Percentiles rank a stretch among this genome's conserved stretches.
These are phyloP conservation scores for Volvariella volvacea DNA, from an alignment of 1,284 basidiomycete genomes.

Conservation along the genomic window DNA sequence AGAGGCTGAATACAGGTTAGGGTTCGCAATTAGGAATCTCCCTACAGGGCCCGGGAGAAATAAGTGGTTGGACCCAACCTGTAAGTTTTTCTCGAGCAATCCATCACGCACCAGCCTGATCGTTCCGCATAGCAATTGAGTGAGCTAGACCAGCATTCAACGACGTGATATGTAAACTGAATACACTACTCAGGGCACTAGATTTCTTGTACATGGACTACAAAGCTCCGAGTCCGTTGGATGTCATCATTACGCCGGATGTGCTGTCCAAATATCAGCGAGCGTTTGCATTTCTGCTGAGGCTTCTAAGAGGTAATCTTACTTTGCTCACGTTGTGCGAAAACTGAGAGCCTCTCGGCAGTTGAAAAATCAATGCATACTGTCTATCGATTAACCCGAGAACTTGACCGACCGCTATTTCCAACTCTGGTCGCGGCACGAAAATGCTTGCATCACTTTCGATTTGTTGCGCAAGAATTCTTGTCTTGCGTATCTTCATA, in stretches of 20 bases:
- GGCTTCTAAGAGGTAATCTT: constrained; percentile 63
- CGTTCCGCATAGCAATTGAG: constrained; percentile 50
- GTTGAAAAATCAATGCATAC: constrained; percentile 68
- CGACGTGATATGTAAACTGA: constrained; percentile 9
- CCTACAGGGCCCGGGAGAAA: constrained; percentile 56
- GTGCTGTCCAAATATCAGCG: constrained; percentile 81
- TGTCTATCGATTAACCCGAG: constrained; percentile 56
- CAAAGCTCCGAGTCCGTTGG: constrained; percentile 67
- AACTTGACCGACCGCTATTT: constrained; percentile 43
- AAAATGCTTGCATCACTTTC: constrained; percentile 55
- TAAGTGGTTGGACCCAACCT: constrained; percentile 72
- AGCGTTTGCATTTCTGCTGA: constrained; percentile 72
- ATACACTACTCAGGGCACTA: constrained; percentile 49
- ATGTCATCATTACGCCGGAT: constrained; percentile 60
- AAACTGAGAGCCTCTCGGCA: constrained; percentile 17
- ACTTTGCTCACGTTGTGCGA: background rate
- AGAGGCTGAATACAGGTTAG: constrained; percentile 72
- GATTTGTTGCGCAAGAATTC: constrained; percentile 69
- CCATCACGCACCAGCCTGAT: constrained; percentile 7
- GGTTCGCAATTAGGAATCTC: constrained; percentile 75
- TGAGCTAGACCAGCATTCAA: constrained; percentile 15
- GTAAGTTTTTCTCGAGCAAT: constrained; percentile 34
- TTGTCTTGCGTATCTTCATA: constrained; percentile 60
- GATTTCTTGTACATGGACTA: constrained; percentile 88
- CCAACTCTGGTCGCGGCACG: constrained; percentile 46